Evolutionary conservation across 331 rosid genomes (phyloP).

Genomic region (Rosa hybrid): DNA sequence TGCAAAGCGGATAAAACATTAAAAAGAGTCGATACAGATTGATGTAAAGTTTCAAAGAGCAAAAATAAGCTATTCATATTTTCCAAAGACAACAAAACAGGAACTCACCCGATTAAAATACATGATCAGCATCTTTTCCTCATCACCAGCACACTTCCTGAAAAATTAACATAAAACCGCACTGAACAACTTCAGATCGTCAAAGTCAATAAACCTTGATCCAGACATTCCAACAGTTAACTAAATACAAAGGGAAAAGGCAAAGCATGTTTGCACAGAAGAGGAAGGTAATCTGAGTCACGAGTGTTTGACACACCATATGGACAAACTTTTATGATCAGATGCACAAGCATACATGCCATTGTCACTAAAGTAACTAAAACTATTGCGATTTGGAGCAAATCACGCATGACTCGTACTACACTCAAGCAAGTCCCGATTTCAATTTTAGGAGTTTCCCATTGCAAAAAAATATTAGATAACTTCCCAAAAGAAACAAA

Average conservation of each 20-base stretch:
- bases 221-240: background rate
- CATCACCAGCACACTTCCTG: slow-evolving; percentile 77
- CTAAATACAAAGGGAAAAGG: background rate
- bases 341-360: background rate
- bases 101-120: slow-evolving; percentile 75
- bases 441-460: background rate
- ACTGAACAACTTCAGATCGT: slow-evolving; percentile 17
- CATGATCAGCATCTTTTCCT: slow-evolving; percentile 76
- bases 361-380: background rate
- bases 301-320: background rate
- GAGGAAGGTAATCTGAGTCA: background rate
- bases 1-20: slow-evolving; percentile 16
- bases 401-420: background rate
- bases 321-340: background rate
- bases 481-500: background rate
- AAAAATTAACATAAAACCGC: slow-evolving; percentile 29
- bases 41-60: slow-evolving; percentile 21
- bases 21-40: slow-evolving; percentile 18
- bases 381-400: background rate
- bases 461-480: background rate
- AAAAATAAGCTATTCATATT: slow-evolving; percentile 6
- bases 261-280: background rate
- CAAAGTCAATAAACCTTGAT: slow-evolving; percentile 15
- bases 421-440: background rate
- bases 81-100: slow-evolving; percentile 17